These are phyloP conservation scores for Globisporangium viniferum DNA, from an alignment of 352 stramenopile species.

Conservation along the genomic window DNA sequence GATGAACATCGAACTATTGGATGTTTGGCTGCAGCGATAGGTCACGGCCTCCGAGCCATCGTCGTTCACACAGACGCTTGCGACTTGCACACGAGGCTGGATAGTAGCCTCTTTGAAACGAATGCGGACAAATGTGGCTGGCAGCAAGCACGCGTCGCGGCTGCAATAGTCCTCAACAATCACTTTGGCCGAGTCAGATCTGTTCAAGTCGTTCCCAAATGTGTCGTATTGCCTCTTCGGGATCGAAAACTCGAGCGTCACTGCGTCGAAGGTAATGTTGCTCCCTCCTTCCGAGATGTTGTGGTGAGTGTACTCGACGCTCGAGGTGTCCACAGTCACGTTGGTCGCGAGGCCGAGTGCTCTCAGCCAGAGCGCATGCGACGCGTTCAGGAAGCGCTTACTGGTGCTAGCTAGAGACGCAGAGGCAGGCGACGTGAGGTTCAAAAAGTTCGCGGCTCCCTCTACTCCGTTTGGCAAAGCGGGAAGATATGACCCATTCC, in stretches of 20 bases:
- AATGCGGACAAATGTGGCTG: neutral
- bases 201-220: neutral
- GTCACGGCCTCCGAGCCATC: slow-evolving; percentile 11
- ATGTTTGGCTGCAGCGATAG: neutral
- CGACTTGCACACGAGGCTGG: slow-evolving; percentile 11
- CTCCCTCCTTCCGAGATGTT: slow-evolving; percentile 7
- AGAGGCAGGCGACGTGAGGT: neutral
- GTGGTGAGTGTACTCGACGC: slow-evolving; percentile 13
- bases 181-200: neutral
- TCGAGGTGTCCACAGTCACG: neutral
- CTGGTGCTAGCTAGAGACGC: neutral
- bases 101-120: neutral
- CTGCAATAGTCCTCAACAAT: neutral
- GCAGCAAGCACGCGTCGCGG: slow-evolving; percentile 5
- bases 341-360: neutral
- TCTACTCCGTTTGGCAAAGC: too few relatives aligned
- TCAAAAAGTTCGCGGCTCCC: neutral
- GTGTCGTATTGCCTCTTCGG: neutral
- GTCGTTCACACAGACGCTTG: slow-evolving; percentile 15
- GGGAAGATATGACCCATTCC: too few relatives aligned
- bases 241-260: slow-evolving; percentile 21
- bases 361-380: neutral
- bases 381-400: neutral
- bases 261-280: slow-evolving; percentile 16
- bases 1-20: slow-evolving; percentile 15